Conservation (phyloP, 495 filamentous ascomycete genomes). For the Aspergillus coremiiformis region DNA sequence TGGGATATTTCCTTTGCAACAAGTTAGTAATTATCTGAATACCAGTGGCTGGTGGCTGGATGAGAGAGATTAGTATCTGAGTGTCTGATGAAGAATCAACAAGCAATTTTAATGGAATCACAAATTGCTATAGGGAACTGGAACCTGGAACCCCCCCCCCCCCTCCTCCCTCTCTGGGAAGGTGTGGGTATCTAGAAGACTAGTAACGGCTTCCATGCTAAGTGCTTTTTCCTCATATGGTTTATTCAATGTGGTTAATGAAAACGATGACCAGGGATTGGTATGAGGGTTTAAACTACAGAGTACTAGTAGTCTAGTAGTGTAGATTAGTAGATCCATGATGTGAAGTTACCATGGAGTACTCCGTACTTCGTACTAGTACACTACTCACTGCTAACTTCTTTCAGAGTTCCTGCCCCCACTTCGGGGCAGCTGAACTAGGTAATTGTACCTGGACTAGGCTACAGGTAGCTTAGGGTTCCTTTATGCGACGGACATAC, state of each 20-base stretch:
- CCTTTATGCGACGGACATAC: not conserved
- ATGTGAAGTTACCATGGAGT: too few relatives aligned
- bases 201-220: not conserved
- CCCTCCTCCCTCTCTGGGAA: too few relatives aligned
- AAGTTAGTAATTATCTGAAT: not conserved
- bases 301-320: too few relatives aligned
- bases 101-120: not conserved
- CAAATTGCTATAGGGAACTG: too few relatives aligned
- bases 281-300: not conserved
- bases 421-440: not conserved
- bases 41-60: slow-evolving; percentile 6
- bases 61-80: slow-evolving; percentile 6
- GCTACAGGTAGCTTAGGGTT: not conserved
- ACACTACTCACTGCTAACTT: not conserved
- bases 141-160: too few relatives aligned
- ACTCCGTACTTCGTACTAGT: not conserved
- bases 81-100: not conserved
- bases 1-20: not conserved
- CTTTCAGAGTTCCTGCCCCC: not conserved
- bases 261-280: not conserved
- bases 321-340: too few relatives aligned
- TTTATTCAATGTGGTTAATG: not conserved
- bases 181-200: not conserved
- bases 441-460: slow-evolving; percentile 6
- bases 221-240: not conserved